Base-by-base conservation (phyloP, 768 basidiomycete genomes). In the Strobilomyces echinocephalus region DNA sequence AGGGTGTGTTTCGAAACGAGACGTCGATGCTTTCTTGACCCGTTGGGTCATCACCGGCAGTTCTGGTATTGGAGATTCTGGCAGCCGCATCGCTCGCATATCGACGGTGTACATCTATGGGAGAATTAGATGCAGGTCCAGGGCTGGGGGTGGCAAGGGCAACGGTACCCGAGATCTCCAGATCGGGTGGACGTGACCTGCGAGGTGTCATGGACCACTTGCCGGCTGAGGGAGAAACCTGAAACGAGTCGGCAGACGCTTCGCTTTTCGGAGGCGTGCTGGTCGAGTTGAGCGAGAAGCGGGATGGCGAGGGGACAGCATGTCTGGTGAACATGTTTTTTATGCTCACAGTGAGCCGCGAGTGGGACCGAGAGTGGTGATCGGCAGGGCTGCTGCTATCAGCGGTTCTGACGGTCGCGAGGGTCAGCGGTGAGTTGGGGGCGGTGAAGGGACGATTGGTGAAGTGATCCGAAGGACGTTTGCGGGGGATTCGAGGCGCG, bases 311-410 rank as follows among this genome's bases (percentile, higher is more conserved):
- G 0, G 58, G 56, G 1, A 62, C 46, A 1, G 65, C 57, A 6
- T 74, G 71, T 48, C 68, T 74, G 1, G 67, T 63, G 11, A 76
- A 61, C 1, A 76, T 63, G 10, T 64, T 69, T 62, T 73, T 74
- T 42, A 76, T 69, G 34, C 56, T 62, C n/a, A 58, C 31, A 3
- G 67, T 44, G 9, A 70, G 31, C 10, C 63, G 56, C 10, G 66
- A 64, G 15, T 55, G 50, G 20, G 56, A 49, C 14, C 53, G 56
- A 1, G 48, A 42, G 10, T 57, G 61, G 16, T 53, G 41, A 35
- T 63, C 62, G 10, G 16, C 5, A 28, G 45, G 34, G 15, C 8
- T 21, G 42, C 5, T 44, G 42, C 5, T 44, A 44, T 54, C 55
- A 4, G 41, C 14, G 21, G 0, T 46, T 15, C 5, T 41, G 14